phyloP scores from a whole-genome alignment of 2,329 filamentous ascomycete species.

The Fusarium duplospermum region DNA sequence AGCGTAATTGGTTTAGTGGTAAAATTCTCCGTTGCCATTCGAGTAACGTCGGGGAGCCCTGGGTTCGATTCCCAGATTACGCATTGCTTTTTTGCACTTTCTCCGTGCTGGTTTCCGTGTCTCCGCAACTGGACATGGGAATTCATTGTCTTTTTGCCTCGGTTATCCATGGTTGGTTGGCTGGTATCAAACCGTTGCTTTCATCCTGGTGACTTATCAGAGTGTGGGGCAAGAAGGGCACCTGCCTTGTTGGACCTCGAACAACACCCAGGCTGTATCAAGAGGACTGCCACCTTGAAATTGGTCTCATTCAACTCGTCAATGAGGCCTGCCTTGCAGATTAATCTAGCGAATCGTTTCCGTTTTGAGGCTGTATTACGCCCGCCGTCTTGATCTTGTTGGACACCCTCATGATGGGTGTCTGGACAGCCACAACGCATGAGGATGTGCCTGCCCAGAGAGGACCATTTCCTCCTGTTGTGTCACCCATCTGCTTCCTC shows the following conservation, averaged over 20 bases:
- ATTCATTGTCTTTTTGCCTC: neutral
- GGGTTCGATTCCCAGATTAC: neutral
- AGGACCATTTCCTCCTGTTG: neutral
- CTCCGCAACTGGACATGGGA: neutral
- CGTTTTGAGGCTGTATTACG: neutral
- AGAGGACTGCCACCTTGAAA: neutral
- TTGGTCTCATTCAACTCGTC: neutral
- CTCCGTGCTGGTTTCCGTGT: neutral
- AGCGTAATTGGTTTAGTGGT: neutral
- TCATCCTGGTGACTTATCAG: neutral
- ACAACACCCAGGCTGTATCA: neutral
- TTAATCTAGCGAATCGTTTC: neutral
- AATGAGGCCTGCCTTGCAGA: neutral
- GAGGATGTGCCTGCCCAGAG: neutral
- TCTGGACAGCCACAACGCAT: neutral
- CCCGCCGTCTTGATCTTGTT: neutral
- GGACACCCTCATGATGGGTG: neutral
- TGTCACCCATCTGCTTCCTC: neutral
- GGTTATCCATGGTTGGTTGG: neutral
- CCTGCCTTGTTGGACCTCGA: neutral
- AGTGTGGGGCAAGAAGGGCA: neutral
- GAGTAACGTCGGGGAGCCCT: neutral
- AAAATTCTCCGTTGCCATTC: too few relatives aligned
- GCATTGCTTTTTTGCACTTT: neutral
- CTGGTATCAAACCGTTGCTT: neutral